Percentiles rank a stretch among this genome's conserved stretches.
These are phyloP conservation scores for Mycena filopes DNA, from an alignment of 768 basidiomycete species.

Conservation along the genomic window DNA sequence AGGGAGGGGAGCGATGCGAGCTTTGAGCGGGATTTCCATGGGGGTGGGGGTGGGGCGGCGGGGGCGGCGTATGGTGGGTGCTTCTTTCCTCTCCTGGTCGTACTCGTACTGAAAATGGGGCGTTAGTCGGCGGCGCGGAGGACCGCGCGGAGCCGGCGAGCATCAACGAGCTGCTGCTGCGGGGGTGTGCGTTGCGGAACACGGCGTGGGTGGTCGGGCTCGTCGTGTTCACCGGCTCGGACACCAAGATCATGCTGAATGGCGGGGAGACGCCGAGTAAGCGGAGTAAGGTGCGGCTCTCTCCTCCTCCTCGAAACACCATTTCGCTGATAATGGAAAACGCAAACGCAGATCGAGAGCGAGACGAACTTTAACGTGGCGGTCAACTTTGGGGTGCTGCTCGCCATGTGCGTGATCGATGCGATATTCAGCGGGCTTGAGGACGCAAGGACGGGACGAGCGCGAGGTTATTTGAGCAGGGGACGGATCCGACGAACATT, in stretches of 20 bases:
- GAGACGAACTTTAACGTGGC: slow-evolving; percentile 99
- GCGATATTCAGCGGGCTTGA: slow-evolving; percentile 82
- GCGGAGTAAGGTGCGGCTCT: slow-evolving; percentile 68
- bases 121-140: not conserved
- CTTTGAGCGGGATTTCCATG: slow-evolving; percentile 21
- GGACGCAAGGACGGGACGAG: slow-evolving; percentile 73
- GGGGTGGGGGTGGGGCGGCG: not conserved
- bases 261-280: slow-evolving; percentile 96
- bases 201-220: slow-evolving; percentile 93
- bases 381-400: slow-evolving; percentile 88
- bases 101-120: not conserved
- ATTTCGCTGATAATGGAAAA: not conserved
- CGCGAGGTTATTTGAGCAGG: slow-evolving; percentile 75
- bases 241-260: slow-evolving; percentile 93
- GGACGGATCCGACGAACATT: slow-evolving; percentile 69
- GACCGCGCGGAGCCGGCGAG: slow-evolving; percentile 67
- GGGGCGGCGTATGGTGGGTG: not conserved
- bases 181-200: slow-evolving; percentile 91
- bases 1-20: slow-evolving; percentile 14
- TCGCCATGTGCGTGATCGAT: slow-evolving; percentile 79
- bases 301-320: not conserved
- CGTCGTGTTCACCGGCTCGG: slow-evolving; percentile 93
- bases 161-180: slow-evolving; percentile 93
- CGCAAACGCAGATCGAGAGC: slow-evolving; percentile 75
- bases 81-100: not conserved